phyloP scores from a whole-genome alignment of 257 asterid genomes.

The Przewalskia tangutica region DNA sequence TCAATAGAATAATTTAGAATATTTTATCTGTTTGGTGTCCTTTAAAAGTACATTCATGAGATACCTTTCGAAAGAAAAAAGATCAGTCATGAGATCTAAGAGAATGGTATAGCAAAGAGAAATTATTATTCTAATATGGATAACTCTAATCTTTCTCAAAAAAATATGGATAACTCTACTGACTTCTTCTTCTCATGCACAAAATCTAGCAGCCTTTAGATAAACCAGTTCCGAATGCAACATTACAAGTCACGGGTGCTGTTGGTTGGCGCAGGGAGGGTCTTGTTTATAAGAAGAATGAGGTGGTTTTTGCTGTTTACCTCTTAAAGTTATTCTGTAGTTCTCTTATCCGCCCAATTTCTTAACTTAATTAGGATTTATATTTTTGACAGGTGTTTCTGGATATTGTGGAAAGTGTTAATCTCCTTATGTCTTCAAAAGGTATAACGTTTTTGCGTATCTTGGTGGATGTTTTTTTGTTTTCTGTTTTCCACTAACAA shows the following conservation, averaged over 20 bases:
- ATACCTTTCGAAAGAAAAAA: not conserved
- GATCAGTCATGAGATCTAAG: not conserved
- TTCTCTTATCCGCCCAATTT: not conserved
- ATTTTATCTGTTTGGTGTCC: not conserved
- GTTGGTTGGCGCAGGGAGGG: constrained; percentile 99
- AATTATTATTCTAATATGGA: not conserved
- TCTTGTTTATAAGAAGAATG: constrained; percentile 88
- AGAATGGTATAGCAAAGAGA: not conserved
- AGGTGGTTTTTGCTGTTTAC: constrained; percentile 38
- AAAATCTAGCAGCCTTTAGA: constrained; percentile 55
- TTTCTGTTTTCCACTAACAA: constrained; percentile 7
- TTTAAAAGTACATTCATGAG: not conserved
- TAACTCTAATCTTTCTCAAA: not conserved
- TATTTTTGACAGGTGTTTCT: constrained; percentile 64
- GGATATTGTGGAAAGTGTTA: constrained; percentile 98
- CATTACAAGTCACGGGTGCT: constrained; percentile 98
- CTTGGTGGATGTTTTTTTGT: not conserved
- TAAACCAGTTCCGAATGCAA: constrained; percentile 94
- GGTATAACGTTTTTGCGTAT: constrained; percentile 26
- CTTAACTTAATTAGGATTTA: constrained; percentile 1
- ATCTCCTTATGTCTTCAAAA: constrained; percentile 98
- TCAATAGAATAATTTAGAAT: not conserved
- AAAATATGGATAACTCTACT: constrained; percentile 4
- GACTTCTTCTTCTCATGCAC: constrained; percentile 11
- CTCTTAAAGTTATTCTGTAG: not conserved